Conservation (phyloP, 2,329 filamentous ascomycete species). For the Paramyrothecium roridum region DNA sequence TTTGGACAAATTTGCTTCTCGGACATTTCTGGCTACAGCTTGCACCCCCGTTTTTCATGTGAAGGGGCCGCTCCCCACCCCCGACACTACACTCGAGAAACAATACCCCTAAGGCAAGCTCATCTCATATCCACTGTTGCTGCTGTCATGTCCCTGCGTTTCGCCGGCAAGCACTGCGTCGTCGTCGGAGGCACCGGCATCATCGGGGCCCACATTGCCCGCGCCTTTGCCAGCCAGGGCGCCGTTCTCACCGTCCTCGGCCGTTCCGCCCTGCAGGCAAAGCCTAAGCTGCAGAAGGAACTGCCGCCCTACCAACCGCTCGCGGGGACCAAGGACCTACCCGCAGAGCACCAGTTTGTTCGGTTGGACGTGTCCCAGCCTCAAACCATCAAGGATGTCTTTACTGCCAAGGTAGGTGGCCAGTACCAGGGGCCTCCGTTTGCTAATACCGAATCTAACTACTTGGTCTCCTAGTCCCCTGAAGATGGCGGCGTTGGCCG, state of each 20-base stretch:
- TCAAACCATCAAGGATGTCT: conserved; percentile 25
- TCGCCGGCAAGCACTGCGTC: conserved; percentile 50
- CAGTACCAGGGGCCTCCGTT: background rate
- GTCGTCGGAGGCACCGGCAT: conserved; percentile 69
- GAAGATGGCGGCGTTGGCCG: conserved; percentile 20
- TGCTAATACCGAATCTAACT: background rate
- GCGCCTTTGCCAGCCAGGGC: conserved; percentile 61
- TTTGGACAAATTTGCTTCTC: too few relatives aligned
- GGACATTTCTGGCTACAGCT: too few relatives aligned
- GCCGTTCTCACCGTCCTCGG: conserved; percentile 60
- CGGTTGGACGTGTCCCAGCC: conserved; percentile 26
- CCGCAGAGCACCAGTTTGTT: conserved; percentile 28
- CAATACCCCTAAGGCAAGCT: background rate
- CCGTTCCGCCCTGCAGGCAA: conserved; percentile 46
- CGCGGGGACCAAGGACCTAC: conserved; percentile 6
- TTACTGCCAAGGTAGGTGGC: conserved; percentile 10
- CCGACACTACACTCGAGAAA: too few relatives aligned
- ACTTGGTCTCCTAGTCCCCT: background rate
- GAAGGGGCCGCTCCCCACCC: too few relatives aligned
- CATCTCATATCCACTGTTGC: background rate
- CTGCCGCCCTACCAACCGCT: conserved; percentile 19
- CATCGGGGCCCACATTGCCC: conserved; percentile 67
- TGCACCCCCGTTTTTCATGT: too few relatives aligned
- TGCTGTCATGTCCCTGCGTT: conserved; percentile 22
- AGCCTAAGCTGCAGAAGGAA: conserved; percentile 32